Percentiles rank a stretch among this genome's conserved stretches.
These are phyloP conservation scores for Amaranthus hypochondriacus DNA, from an alignment of 148 eudicot species.

Conservation along the genomic window DNA sequence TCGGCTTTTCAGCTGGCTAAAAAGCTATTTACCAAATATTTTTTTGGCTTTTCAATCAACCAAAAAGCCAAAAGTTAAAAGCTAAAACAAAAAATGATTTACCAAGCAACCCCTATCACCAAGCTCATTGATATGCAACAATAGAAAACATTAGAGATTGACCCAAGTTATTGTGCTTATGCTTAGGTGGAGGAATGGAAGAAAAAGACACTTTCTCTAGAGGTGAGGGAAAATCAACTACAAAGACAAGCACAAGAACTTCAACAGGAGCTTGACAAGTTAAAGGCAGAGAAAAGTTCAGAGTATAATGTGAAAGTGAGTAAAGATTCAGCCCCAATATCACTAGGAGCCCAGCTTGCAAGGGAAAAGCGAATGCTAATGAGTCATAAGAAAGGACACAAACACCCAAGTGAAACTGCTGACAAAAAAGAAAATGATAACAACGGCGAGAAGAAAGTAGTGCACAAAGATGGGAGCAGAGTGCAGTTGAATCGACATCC, in stretches of 20 bases:
- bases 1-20: too few species aligned
- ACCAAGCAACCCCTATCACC: too few species aligned
- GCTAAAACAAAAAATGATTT: too few species aligned
- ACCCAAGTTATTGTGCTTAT: neutral
- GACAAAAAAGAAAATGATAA: conserved; percentile 18
- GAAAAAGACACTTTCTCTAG: conserved; percentile 43
- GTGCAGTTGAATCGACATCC: conserved; percentile 39
- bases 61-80: too few species aligned
- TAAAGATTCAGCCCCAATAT: conserved; percentile 28
- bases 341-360: conserved; percentile 57
- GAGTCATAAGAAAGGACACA: conserved; percentile 46
- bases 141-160: neutral
- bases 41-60: too few species aligned
- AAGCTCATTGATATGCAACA: too few species aligned
- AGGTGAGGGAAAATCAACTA: conserved; percentile 45
- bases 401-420: conserved; percentile 15
- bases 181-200: conserved; percentile 72
- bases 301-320: conserved; percentile 17
- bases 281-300: conserved; percentile 18
- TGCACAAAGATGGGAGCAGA: conserved; percentile 19
- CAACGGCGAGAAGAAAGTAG: conserved; percentile 28
- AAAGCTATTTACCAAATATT: too few species aligned
- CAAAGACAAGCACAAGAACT: conserved; percentile 39
- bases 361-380: conserved; percentile 54
- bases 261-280: conserved; percentile 38